These are phyloP conservation scores for Fusarium succisae DNA, from an alignment of 2,329 filamentous ascomycete genomes.

Conservation along the genomic window DNA sequence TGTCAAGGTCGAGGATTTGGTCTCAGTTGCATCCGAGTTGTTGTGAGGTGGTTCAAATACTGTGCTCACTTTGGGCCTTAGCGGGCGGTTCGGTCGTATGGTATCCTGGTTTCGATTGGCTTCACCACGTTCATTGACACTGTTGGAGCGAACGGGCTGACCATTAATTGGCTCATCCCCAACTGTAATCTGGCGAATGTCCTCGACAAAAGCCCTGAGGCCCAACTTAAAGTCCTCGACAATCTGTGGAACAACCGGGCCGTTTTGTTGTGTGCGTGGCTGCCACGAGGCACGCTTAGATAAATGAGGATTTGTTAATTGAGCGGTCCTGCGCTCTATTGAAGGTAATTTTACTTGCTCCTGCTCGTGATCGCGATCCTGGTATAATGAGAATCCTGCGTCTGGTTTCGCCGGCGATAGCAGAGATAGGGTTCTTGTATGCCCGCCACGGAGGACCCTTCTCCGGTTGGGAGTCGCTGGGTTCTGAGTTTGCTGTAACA, in stretches of 20 bases:
- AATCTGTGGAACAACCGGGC: constrained; percentile 74
- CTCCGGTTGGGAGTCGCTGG: constrained; percentile 58
- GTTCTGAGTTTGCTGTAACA: constrained; percentile 61
- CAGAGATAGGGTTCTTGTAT: constrained; percentile 76
- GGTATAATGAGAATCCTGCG: constrained; percentile 54
- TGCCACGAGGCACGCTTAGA: constrained; percentile 70
- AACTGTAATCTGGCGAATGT: constrained; percentile 93
- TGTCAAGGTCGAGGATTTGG: constrained; percentile 37
- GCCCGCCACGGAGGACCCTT: constrained; percentile 74
- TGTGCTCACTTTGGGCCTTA: constrained; percentile 54
- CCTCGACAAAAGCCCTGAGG: constrained; percentile 93
- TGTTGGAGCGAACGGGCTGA: constrained; percentile 36
- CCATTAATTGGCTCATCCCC: constrained; percentile 87
- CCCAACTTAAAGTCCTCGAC: constrained; percentile 90
- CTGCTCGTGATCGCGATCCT: constrained; percentile 47
- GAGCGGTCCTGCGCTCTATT: constrained; percentile 46
- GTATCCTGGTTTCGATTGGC: constrained; percentile 55
- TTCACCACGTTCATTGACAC: constrained; percentile 34
- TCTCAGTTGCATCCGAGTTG: constrained; percentile 17
- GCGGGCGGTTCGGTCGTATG: constrained; percentile 54
- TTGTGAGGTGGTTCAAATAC: constrained; percentile 52
- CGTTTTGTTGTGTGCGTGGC: constrained; percentile 58
- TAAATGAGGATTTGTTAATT: constrained; percentile 52
- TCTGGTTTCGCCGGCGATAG: constrained; percentile 73
- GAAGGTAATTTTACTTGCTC: constrained; percentile 42